Evolutionary conservation across 1,284 basidiomycete genomes (phyloP).

Genomic region (Trichosporon faecale): DNA sequence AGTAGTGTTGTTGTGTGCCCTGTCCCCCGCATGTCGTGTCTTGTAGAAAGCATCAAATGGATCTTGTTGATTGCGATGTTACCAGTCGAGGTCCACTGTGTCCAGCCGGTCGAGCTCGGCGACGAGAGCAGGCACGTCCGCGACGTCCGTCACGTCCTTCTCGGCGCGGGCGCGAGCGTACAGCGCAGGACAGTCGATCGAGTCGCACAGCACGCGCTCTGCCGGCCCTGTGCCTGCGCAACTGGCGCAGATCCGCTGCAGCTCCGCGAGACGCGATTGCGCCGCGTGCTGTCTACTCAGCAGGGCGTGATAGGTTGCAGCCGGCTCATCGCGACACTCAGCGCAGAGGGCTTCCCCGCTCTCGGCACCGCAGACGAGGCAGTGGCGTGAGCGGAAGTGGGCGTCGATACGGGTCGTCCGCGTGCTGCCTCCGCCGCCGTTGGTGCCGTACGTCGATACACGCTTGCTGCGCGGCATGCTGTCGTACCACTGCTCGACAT

Average conservation of each 20-base stretch:
- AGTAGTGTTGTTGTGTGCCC: conserved; percentile 15
- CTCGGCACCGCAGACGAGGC: conserved; percentile 14
- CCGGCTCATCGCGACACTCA: conserved; percentile 59
- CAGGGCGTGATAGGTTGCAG: conserved; percentile 62
- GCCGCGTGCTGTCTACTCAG: conserved; percentile 60
- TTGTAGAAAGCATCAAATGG: background rate
- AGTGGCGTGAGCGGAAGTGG: conserved; percentile 15
- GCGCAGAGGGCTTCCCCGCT: conserved; percentile 57
- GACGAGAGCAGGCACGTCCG: conserved; percentile 31
- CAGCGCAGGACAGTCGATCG: conserved; percentile 77
- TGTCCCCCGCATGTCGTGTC: background rate
- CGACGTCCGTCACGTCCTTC: conserved; percentile 56
- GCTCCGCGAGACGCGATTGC: conserved; percentile 60
- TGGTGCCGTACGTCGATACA: conserved; percentile 14
- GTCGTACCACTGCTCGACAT: conserved; percentile 82
- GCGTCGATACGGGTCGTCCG: conserved; percentile 26
- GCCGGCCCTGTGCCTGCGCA: conserved; percentile 61
- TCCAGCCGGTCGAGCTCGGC: conserved; percentile 18
- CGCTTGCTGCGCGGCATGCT: conserved; percentile 65
- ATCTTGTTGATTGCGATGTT: background rate
- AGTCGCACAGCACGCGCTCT: conserved; percentile 71
- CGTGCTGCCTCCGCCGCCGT: conserved; percentile 38
- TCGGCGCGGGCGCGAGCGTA: conserved; percentile 69
- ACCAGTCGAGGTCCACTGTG: conserved; percentile 16
- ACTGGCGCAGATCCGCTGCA: conserved; percentile 66